A percentile compares a stretch with the other conserved stretches of the same genome.
These are phyloP conservation scores for Apocynum venetum DNA, from an alignment of 257 asterid genomes.

Conservation along the genomic window DNA sequence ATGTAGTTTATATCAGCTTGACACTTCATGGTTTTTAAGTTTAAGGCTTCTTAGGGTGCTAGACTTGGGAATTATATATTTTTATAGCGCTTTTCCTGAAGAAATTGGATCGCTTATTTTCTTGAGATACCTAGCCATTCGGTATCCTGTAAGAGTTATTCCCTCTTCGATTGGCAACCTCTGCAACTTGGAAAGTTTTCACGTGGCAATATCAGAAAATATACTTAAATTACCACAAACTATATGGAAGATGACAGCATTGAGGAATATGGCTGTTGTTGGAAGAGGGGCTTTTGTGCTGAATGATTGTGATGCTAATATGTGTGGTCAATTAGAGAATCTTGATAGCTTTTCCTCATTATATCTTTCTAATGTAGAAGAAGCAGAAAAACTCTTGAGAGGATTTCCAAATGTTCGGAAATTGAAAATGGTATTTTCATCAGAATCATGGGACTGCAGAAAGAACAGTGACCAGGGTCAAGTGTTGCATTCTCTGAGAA, in stretches of 20 bases:
- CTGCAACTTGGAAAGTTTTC: not conserved
- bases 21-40: not conserved
- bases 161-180: not conserved
- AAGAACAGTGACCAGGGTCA: not conserved
- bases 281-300: no score
- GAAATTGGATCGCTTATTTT: not conserved
- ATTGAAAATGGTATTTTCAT: not conserved
- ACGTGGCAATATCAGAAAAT: not conserved
- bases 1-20: not conserved
- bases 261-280: not conserved
- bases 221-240: not conserved
- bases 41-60: not conserved
- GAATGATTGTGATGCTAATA: not conserved
- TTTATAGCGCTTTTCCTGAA: not conserved
- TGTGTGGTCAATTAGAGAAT: not conserved
- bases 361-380: not conserved
- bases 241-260: not conserved
- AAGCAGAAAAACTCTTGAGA: not conserved
- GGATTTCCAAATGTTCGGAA: not conserved
- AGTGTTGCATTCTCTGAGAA: not conserved
- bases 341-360: not conserved
- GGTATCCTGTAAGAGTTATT: no score
- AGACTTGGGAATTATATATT: not conserved
- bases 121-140: not conserved
- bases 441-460: not conserved